Conservation (phyloP, 495 filamentous ascomycete genomes). For the Aeminium ludgeri region DNA sequence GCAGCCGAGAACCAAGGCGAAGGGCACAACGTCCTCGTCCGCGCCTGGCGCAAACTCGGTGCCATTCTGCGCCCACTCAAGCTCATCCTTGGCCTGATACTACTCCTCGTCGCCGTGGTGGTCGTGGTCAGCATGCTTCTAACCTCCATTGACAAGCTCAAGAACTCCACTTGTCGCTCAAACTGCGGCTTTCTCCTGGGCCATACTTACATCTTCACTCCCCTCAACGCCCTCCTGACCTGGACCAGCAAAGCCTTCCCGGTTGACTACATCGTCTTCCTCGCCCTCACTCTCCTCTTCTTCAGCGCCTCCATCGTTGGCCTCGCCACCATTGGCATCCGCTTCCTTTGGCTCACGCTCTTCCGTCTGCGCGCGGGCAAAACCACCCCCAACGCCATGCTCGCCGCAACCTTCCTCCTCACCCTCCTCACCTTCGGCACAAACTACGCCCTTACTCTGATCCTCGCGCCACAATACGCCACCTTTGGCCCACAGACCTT, state of each 20-base stretch:
- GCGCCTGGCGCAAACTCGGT: slow-evolving; percentile 56
- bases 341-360: slow-evolving; percentile 84
- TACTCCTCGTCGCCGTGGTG: slow-evolving; percentile 52
- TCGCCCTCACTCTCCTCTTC: slow-evolving; percentile 63
- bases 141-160: slow-evolving; percentile 88
- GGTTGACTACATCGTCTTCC: slow-evolving; percentile 79
- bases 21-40: slow-evolving; percentile 49
- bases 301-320: slow-evolving; percentile 77
- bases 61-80: slow-evolving; percentile 70
- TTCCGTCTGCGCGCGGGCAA: slow-evolving; percentile 80
- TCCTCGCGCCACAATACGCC: slow-evolving; percentile 85
- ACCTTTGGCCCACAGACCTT: slow-evolving; percentile 91
- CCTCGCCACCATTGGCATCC: slow-evolving; percentile 71
- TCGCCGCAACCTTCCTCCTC: slow-evolving; percentile 78
- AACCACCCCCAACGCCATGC: slow-evolving; percentile 81
- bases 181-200: slow-evolving; percentile 89
- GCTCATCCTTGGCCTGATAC: slow-evolving; percentile 63
- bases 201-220: slow-evolving; percentile 83
- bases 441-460: slow-evolving; percentile 80
- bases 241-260: slow-evolving; percentile 71
- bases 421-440: slow-evolving; percentile 75
- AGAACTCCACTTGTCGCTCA: slow-evolving; percentile 79
- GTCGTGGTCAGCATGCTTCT: slow-evolving; percentile 87
- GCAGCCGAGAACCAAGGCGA: slow-evolving; percentile 66
- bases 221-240: slow-evolving; percentile 80